Evolutionary conservation across 306 rosid genomes (phyloP), one percentile per base, ranked within the genome.

Genomic region (Sechiopsis laciniata): DNA sequence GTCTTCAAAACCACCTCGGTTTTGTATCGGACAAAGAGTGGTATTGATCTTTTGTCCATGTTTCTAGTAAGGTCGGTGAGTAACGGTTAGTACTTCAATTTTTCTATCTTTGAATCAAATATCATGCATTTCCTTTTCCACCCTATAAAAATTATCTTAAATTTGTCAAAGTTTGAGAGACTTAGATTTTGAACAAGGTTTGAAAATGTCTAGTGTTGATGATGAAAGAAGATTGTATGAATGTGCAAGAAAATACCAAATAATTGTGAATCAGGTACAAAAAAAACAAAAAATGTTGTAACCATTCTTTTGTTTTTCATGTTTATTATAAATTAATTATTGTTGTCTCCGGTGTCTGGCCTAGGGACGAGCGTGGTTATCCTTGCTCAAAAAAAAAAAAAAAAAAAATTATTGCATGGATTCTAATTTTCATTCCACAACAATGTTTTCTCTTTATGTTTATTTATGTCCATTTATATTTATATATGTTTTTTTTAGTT

Each of bases 211-310:
- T 19, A 74, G 78, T 42, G 75, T 42, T 66, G 84, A 75, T 42
- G 82, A 84, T 52, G 84, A 75, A 58, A 79, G 51, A 61, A 84
- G 82, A 75, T 79, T 84, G 2, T 75, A 72, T 51, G 72, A 55
- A 24, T 79, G 76, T 66, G 78, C 64, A 32, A 74, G 72, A 46
- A 84, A 75, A 52, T 81, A n/a, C 16, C 75, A 77, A 21, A 81
- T 66, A 10, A 76, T 81, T 16, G 83, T 77, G 2, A 65, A 66
- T 21, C 83, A 84, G 83, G 83, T 81, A 77, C 29, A 13, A 3
- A 3, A 5, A n/a, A 51, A 50, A 12, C 6, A 50, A 50, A 6
- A 12, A 1, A 50, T 50, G 15, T 10, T 10, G 0, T 2, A 10
- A 17, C 10, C 29, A 19, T 66, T 8, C 2, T 5, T 5, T 26